Conservation (phyloP, 176 grass and related monocot species). For the Aegilops longissima region DNA sequence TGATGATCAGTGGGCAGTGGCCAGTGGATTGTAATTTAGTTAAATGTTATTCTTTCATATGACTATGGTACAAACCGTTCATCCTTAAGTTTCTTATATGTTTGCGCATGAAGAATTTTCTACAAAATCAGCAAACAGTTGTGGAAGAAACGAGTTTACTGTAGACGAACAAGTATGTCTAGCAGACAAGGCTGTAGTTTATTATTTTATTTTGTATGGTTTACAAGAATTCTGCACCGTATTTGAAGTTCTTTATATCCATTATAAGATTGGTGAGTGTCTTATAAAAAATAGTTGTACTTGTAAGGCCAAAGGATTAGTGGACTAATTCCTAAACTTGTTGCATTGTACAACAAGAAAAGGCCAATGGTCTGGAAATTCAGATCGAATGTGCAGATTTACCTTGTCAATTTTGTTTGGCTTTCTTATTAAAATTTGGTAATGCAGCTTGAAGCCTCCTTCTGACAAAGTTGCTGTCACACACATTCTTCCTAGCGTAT, state of each 20-base stretch:
- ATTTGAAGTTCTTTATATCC: slow-evolving; percentile 6
- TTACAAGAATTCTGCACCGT: not conserved
- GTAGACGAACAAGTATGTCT: not conserved
- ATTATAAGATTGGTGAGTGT: not conserved
- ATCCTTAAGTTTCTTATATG: not conserved
- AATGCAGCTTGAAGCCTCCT: slow-evolving; percentile 6
- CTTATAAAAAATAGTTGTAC: not conserved
- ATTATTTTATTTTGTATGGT: not conserved
- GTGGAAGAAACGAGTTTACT: not conserved
- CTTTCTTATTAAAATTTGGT: not conserved
- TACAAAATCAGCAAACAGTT: not conserved
- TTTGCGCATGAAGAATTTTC: slow-evolving; percentile 7
- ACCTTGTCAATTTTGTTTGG: not conserved
- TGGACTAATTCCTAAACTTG: not conserved
- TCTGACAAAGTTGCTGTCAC: slow-evolving; percentile 9
- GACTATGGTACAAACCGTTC: not conserved
- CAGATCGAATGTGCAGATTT: slow-evolving; percentile 5
- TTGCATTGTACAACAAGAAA: slow-evolving; percentile 5
- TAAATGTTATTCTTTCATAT: not conserved
- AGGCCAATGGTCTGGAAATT: not conserved
- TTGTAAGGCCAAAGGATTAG: not conserved
- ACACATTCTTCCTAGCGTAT: slow-evolving; percentile 23
- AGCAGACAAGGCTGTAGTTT: not conserved
- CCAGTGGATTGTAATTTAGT: not conserved
- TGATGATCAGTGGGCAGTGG: not conserved